These are phyloP conservation scores for Aspergillus ochraceoroseus DNA, from an alignment of 2,329 filamentous ascomycete genomes.

Conservation along the genomic window DNA sequence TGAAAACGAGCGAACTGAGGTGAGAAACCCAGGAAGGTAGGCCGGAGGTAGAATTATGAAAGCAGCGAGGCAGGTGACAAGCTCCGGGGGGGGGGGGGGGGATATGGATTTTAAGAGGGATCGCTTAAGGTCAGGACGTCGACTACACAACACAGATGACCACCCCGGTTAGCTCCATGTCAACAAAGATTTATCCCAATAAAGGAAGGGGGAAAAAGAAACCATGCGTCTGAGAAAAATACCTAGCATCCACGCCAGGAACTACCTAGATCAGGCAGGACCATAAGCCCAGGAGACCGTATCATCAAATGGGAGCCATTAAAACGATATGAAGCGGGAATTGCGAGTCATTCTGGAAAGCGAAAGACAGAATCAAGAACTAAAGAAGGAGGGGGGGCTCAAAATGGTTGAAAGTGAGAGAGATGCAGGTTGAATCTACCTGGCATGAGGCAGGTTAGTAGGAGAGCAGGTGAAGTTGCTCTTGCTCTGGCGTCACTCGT, in stretches of 20 bases:
- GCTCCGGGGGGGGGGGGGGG: conserved; percentile 5
- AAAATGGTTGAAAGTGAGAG: conserved; percentile 14
- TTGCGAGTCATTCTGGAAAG: conserved; percentile 14
- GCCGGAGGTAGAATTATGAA: neutral
- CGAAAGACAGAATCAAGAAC: conserved; percentile 5
- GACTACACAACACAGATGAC: conserved; percentile 13
- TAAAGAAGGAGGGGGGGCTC: conserved; percentile 9
- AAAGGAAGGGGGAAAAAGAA: conserved; percentile 6
- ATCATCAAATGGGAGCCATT: conserved; percentile 9
- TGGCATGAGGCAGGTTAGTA: conserved; percentile 12
- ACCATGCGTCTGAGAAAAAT: conserved; percentile 6
- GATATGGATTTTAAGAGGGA: conserved; percentile 10
- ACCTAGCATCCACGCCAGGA: conserved; percentile 10
- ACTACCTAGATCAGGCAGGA: conserved; percentile 15
- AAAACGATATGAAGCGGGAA: conserved; percentile 8
- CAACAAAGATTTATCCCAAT: neutral
- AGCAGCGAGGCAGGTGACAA: conserved; percentile 14
- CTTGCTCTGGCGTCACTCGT: conserved; percentile 25
- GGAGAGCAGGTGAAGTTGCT: conserved; percentile 1
- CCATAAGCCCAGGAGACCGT: conserved; percentile 1
- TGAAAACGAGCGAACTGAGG: conserved; percentile 3
- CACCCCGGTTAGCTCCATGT: conserved; percentile 10
- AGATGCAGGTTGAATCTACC: conserved; percentile 14
- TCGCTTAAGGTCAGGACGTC: conserved; percentile 14
- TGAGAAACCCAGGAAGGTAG: neutral